phyloP scores from a whole-genome alignment of 805 yeast genomes.

The Cyberlindnera xylosilytica region DNA sequence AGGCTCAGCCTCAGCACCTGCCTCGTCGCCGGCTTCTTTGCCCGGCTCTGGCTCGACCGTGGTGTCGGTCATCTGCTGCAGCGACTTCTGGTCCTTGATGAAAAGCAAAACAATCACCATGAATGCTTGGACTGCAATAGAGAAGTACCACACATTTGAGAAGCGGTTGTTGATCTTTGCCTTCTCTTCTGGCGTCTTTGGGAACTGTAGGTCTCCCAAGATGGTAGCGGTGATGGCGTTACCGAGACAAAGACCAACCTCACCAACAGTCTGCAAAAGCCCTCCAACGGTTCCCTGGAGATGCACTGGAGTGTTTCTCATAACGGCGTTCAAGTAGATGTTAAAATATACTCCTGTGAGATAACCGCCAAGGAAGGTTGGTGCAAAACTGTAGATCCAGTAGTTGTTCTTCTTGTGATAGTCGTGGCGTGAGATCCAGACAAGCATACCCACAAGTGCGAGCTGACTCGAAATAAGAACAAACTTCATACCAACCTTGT shows the following conservation, averaged over 20 bases:
- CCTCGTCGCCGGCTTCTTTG: not conserved
- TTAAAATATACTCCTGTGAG: not conserved
- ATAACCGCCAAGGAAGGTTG: not conserved
- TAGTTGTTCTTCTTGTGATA: slow-evolving; percentile 16
- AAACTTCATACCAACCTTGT: slow-evolving; percentile 24
- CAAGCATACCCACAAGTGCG: not conserved
- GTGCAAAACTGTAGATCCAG: slow-evolving; percentile 26
- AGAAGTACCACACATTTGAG: not conserved
- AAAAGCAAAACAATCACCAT: not conserved
- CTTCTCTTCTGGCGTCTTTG: not conserved
- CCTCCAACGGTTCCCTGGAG: not conserved
- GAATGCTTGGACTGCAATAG: not conserved
- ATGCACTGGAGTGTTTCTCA: not conserved
- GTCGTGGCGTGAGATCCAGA: slow-evolving; percentile 19
- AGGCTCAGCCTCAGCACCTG: not conserved
- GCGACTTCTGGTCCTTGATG: not conserved
- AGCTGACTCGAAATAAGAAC: slow-evolving; percentile 9
- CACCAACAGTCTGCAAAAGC: not conserved
- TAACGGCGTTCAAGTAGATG: not conserved
- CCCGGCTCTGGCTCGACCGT: not conserved
- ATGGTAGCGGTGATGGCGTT: not conserved
- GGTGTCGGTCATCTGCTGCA: too few relatives aligned
- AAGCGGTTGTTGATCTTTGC: not conserved
- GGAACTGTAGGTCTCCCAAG: not conserved
- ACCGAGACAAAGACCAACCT: not conserved